Percentiles rank a stretch among this genome's conserved stretches.
Conservation (phyloP, 257 asterid genomes). For the Solanum medicagineum region DNA sequence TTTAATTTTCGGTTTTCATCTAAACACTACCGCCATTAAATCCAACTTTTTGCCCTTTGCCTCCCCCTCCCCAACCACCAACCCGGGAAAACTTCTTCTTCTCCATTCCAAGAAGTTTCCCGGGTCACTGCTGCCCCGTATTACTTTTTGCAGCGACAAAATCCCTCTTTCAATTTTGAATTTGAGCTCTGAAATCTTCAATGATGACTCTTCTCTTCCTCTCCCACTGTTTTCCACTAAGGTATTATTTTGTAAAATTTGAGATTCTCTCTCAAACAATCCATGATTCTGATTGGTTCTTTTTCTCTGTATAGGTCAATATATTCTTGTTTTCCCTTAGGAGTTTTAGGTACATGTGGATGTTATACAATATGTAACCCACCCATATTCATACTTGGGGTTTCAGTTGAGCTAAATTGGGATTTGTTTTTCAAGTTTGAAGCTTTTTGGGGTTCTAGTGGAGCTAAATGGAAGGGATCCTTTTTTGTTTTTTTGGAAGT, state of each 20-base stretch:
- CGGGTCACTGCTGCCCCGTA: neutral
- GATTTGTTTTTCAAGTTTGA: neutral
- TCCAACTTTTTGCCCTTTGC: neutral
- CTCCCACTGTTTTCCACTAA: neutral
- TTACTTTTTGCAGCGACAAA: neutral
- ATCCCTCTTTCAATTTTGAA: neutral
- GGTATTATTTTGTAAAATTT: neutral
- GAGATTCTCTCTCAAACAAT: neutral
- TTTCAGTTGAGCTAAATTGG: neutral
- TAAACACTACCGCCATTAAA: neutral
- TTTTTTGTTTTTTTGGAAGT: neutral
- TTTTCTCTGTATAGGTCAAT: neutral
- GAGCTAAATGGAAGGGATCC: neutral
- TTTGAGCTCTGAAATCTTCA: neutral
- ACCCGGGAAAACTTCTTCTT: neutral
- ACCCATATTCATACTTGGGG: neutral
- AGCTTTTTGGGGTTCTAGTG: neutral
- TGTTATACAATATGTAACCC: neutral
- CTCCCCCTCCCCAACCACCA: neutral
- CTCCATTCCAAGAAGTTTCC: neutral
- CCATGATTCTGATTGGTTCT: neutral
- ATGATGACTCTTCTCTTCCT: constrained; percentile 16
- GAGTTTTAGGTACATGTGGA: neutral
- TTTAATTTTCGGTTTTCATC: neutral
- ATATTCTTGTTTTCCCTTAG: neutral